phyloP scores from a whole-genome alignment of 2,329 filamentous ascomycete species.

The Pseudogymnoascus sp. region DNA sequence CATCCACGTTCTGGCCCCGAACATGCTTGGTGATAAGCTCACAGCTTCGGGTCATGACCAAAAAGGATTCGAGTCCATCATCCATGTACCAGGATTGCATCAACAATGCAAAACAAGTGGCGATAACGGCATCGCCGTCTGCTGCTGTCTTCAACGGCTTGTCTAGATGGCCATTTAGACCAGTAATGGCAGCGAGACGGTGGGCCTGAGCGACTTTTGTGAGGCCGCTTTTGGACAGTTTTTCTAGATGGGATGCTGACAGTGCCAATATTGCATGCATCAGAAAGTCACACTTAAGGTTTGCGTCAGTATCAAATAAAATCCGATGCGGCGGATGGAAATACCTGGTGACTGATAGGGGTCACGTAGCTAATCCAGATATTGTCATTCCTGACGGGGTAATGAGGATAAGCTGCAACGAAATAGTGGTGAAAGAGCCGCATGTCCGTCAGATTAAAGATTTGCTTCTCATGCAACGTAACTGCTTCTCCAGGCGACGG shows the following conservation, averaged over 20 bases:
- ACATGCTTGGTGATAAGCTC: conserved; percentile 42
- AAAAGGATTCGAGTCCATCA: conserved; percentile 51
- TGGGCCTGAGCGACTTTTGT: conserved; percentile 12
- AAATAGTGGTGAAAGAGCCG: conserved; percentile 61
- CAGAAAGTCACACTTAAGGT: conserved; percentile 13
- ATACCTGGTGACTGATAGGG: conserved; percentile 55
- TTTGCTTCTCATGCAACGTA: conserved; percentile 10
- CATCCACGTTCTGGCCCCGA: background rate
- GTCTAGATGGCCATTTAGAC: conserved; percentile 13
- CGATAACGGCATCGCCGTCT: conserved; percentile 13
- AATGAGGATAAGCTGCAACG: conserved; percentile 50
- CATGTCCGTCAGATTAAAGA: conserved; percentile 57
- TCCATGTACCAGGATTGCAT: conserved; percentile 50
- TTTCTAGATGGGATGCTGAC: conserved; percentile 15
- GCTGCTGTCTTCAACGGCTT: conserved; percentile 1
- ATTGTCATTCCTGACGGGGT: conserved; percentile 55
- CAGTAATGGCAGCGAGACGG: conserved; percentile 13
- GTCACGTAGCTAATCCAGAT: conserved; percentile 62
- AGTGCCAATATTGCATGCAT: conserved; percentile 16
- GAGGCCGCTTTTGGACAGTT: conserved; percentile 6
- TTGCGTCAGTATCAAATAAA: background rate
- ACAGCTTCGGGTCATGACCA: conserved; percentile 51
- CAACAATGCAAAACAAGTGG: conserved; percentile 47
- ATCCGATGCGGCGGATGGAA: conserved; percentile 16
- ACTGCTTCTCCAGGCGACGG: background rate